phyloP scores from a whole-genome alignment of 306 rosid species.

The Prinsepia uniflora region DNA sequence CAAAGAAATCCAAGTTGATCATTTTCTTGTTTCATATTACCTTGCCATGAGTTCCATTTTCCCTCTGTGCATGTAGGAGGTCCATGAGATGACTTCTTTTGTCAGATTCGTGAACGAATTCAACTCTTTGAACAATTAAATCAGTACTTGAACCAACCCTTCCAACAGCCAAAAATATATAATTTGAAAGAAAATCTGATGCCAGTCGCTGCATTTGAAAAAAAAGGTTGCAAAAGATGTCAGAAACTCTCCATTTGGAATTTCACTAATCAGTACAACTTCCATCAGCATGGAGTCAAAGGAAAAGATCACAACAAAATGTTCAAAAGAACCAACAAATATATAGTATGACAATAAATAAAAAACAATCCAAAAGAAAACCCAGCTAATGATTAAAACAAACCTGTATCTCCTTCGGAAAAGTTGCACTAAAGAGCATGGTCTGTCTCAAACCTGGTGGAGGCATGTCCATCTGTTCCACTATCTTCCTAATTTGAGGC shows the following conservation, averaged over 20 bases:
- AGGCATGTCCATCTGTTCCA: slow-evolving; percentile 91
- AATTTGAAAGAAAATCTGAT: slow-evolving; percentile 78
- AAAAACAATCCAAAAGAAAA: not conserved
- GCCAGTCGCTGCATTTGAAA: slow-evolving; percentile 71
- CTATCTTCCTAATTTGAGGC: slow-evolving; percentile 86
- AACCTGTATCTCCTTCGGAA: slow-evolving; percentile 91
- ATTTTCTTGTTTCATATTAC: slow-evolving; percentile 34
- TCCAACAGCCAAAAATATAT: slow-evolving; percentile 91
- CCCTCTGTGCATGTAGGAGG: slow-evolving; percentile 95
- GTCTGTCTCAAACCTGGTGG: slow-evolving; percentile 72
- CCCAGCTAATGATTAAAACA: slow-evolving; percentile 9
- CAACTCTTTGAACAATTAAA: slow-evolving; percentile 90
- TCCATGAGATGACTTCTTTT: slow-evolving; percentile 97
- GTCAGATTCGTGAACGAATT: slow-evolving; percentile 81
- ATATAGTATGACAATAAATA: not conserved
- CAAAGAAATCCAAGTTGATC: not conserved
- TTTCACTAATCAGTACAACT: not conserved
- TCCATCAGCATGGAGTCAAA: not conserved
- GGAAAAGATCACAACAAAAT: not conserved
- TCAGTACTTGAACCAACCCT: slow-evolving; percentile 98
- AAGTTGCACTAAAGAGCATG: slow-evolving; percentile 78
- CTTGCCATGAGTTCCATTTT: slow-evolving; percentile 66
- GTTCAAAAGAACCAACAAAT: not conserved
- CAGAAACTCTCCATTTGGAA: slow-evolving; percentile 13
- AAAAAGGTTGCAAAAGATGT: slow-evolving; percentile 15